Percentiles rank a stretch among this genome's conserved stretches.
These are phyloP conservation scores for Melaleuca quinquenervia DNA, from an alignment of 345 rosid genomes.

Conservation along the genomic window DNA sequence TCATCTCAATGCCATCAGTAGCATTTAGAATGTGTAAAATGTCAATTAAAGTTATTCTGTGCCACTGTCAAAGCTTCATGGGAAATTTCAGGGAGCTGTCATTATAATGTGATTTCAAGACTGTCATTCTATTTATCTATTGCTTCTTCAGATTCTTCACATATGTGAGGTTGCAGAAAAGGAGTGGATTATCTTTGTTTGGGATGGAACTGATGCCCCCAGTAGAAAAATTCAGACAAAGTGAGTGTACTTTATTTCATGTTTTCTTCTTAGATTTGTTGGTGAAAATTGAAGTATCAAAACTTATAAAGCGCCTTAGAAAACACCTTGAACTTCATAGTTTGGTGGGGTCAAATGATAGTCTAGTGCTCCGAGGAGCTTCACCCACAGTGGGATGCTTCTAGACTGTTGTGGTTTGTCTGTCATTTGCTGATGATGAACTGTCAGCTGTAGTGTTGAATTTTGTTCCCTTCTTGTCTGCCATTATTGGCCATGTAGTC, in stretches of 20 bases:
- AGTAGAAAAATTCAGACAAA: slow-evolving; percentile 23
- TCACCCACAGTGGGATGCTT: not conserved
- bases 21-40: not conserved
- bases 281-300: not conserved
- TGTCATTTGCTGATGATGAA: not conserved
- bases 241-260: slow-evolving; percentile 24
- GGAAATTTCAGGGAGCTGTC: not conserved
- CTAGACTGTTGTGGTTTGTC: not conserved
- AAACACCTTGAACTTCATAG: not conserved
- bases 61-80: not conserved
- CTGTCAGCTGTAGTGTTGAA: not conserved
- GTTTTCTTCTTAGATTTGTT: not conserved
- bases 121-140: not conserved
- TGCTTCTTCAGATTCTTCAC: slow-evolving; percentile 45
- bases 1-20: not conserved
- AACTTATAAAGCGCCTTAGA: not conserved
- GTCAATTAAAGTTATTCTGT: not conserved
- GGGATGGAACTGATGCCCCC: slow-evolving; percentile 89
- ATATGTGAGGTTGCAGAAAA: slow-evolving; percentile 20
- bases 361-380: not conserved
- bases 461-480: not conserved
- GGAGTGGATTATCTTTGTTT: slow-evolving; percentile 34
- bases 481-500: not conserved
- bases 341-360: not conserved
- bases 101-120: not conserved